Percentiles rank a stretch among this genome's conserved stretches.
phyloP scores from a whole-genome alignment of 768 basidiomycete genomes.

The Auriscalpium microsporum region DNA sequence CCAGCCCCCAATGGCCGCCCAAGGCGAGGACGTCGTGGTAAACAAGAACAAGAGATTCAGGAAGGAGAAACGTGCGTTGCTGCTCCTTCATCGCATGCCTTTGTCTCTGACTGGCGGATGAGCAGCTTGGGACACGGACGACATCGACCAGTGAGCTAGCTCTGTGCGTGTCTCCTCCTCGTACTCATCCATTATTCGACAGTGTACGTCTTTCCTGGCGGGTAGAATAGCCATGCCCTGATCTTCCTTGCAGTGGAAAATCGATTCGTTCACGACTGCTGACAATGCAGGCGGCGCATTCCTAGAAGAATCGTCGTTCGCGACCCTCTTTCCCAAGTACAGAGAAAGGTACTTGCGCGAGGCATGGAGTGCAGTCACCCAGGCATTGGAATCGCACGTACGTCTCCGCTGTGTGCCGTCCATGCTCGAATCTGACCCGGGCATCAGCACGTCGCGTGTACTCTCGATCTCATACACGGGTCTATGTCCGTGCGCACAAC shows the following conservation, averaged over 20 bases:
- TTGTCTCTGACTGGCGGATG: background rate
- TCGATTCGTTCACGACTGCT: slow-evolving; percentile 63
- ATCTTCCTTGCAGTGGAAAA: slow-evolving; percentile 54
- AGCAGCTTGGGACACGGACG: slow-evolving; percentile 97
- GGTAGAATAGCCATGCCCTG: background rate
- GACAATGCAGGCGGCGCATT: slow-evolving; percentile 83
- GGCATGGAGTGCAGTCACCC: slow-evolving; percentile 88
- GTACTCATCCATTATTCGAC: slow-evolving; percentile 5
- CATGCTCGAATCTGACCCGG: background rate
- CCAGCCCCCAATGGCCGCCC: background rate
- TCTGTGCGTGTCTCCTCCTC: background rate
- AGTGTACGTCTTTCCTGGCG: slow-evolving; percentile 22
- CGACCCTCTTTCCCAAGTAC: slow-evolving; percentile 97
- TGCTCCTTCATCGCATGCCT: slow-evolving; percentile 9
- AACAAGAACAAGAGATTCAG: slow-evolving; percentile 86
- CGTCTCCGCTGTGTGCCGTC: slow-evolving; percentile 6
- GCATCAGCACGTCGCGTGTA: slow-evolving; percentile 75
- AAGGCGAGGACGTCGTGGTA: slow-evolving; percentile 21
- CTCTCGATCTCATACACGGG: slow-evolving; percentile 90
- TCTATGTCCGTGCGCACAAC: slow-evolving; percentile 97
- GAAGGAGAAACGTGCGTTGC: slow-evolving; percentile 85
- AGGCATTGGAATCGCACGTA: slow-evolving; percentile 75
- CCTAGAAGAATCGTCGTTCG: slow-evolving; percentile 94
- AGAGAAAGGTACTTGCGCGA: slow-evolving; percentile 94
- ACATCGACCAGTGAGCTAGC: slow-evolving; percentile 89